Evolutionary conservation across 257 asterid genomes (phyloP), one percentile per base, ranked within the genome.

Genomic region (Solanum dulcamara): DNA sequence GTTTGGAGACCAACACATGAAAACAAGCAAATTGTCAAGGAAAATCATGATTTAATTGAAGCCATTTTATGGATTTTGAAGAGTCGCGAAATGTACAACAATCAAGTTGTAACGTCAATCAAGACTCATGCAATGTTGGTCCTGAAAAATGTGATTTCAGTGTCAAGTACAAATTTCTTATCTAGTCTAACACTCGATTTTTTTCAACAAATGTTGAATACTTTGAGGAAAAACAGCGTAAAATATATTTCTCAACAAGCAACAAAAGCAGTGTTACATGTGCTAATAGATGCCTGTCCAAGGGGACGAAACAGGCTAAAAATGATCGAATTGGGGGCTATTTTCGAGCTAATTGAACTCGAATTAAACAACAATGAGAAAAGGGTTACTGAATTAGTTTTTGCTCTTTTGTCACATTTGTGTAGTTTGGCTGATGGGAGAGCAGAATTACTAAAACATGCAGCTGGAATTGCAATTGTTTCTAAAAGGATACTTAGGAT

Each of bases 371-470:
- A 59, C 38, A 91, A 84, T 12, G 90, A 89, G 17, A 89, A 89
- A 85, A 87, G 84, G 53, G 87, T 86, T 0, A 88, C 93, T 35
- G 99, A 96, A 87, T 88, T 94, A 6, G 85, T 89, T 1, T 87
- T 96, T 85, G 24, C 88, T 55, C 91, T 92, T 11, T 64, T 96
- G 83, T 94, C 97, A 20, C 90, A 89, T 5, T 71, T 95, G 68
- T 95, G 98, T 55, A 83, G 92, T 48, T 90, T 92, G 35, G 99
- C 99, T 5, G 97, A 96, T 22, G 99, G 98, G 3, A 90, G 99
- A 87, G 97, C 94, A 55, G 88, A 94, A 84, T 88, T 96, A 18
- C 70, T 94, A 81, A 81, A 59, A 82, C 99, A 96, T 84, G 91
- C 93, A 5, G 97, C 91, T 4, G 94, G 93, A 59, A 87, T 96